Base-by-base conservation (phyloP, 139 green algal species). In the Microglena sp. region DNA sequence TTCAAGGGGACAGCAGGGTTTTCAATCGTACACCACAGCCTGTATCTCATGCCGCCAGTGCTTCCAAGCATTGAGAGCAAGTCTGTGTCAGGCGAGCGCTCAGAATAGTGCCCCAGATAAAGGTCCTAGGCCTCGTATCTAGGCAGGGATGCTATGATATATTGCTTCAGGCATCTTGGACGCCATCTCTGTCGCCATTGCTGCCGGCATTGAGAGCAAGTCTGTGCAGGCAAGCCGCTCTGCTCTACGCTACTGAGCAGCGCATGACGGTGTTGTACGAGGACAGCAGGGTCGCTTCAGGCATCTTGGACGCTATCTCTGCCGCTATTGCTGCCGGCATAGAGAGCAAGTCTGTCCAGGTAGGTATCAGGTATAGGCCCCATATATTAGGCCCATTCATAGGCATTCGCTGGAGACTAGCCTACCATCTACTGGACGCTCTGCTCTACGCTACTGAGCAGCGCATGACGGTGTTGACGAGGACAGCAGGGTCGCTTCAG, bases 341-440 rank as follows among this genome's bases (percentile, higher is more conserved):
- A 50, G 40, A 50, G n/a, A n/a, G n/a, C n/a, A n/a, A n/a, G n/a
- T n/a, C n/a, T n/a, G n/a, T n/a, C n/a, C n/a, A n/a, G n/a, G n/a
- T n/a, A n/a, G n/a, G n/a, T n/a, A n/a, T n/a, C n/a, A n/a, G n/a
- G n/a, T n/a, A n/a, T n/a, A n/a, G n/a, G n/a, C n/a, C n/a, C n/a
- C n/a, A n/a, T n/a, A n/a, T n/a, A n/a, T n/a, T n/a, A n/a, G n/a
- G n/a, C n/a, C n/a, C n/a, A n/a, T n/a, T n/a, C n/a, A n/a, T n/a
- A n/a, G 69, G 60, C 0, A 33, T 70, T 61, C 69, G 61, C 11
- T 76, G 69, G 69, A 66, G 68, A 24, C 50, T 76, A 15, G 34
- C 61, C 1, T 70, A 50, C 28, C 64, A 69, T 33, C 44, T 76
- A 24, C 30, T 76, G 4, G 69, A 76, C 46, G 69, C 61, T 1